These are phyloP conservation scores for Ascoidea rubescens DNA, from an alignment of 805 yeast genomes.

Conservation along the genomic window DNA sequence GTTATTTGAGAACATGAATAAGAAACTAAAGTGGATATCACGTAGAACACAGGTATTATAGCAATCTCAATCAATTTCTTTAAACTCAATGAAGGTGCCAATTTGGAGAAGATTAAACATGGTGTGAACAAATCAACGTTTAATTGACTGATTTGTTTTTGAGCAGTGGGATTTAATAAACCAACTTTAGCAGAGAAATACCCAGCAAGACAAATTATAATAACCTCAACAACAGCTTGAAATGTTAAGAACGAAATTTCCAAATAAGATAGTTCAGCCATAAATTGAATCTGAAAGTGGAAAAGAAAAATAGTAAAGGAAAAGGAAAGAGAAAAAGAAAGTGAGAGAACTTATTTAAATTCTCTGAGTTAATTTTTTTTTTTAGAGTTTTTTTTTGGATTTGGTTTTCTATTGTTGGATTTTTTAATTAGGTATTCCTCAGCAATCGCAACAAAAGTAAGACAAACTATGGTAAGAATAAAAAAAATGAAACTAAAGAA, in stretches of 20 bases:
- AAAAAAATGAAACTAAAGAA: neutral
- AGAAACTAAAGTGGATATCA: slow-evolving; percentile 66
- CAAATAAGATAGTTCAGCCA: slow-evolving; percentile 14
- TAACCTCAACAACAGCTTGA: slow-evolving; percentile 86
- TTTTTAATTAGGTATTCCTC: neutral
- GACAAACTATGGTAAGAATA: neutral
- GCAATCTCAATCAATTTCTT: slow-evolving; percentile 69
- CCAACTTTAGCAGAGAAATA: slow-evolving; percentile 71
- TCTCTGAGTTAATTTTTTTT: neutral
- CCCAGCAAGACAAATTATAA: slow-evolving; percentile 75
- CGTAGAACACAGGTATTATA: slow-evolving; percentile 74
- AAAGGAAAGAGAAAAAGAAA: too few species aligned
- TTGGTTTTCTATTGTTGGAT: neutral
- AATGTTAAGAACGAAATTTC: slow-evolving; percentile 52
- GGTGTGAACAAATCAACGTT: slow-evolving; percentile 94
- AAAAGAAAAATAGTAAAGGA: too few species aligned
- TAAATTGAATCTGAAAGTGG: neutral
- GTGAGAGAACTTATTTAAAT: too few species aligned
- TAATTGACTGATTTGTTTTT: slow-evolving; percentile 58
- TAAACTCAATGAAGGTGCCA: slow-evolving; percentile 53
- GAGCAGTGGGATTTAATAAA: slow-evolving; percentile 53
- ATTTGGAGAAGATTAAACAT: slow-evolving; percentile 79
- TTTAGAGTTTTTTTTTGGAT: neutral
- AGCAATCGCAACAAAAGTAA: neutral
- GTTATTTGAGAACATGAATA: slow-evolving; percentile 44